Evolutionary conservation across 2,329 filamentous ascomycete species (phyloP), one percentile per base, ranked within the genome.

Genomic region (Scedosporium dehoogii): DNA sequence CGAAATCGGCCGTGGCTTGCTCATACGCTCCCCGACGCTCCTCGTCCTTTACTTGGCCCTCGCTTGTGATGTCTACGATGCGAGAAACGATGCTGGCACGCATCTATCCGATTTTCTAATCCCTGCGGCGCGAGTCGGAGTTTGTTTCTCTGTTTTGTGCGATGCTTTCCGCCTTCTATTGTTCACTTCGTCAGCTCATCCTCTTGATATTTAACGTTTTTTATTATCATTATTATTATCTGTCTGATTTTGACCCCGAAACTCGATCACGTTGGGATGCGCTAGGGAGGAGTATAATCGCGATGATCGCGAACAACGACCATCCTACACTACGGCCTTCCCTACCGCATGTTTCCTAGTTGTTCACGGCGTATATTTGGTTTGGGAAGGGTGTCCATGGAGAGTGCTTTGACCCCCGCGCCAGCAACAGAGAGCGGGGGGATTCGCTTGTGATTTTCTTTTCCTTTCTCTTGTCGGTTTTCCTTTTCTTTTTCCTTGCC

Each of bases 201-300:
- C 48, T 63, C 7, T 63, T 27, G 56, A 29, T 63, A 55, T 59
- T 63, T 41, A 21, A 38, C 51, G 44, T 29, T 60, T 56, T 51
- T 18, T 25, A n/a, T 18, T 27, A 14, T 27, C 33, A 42, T 57
- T 61, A 57, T 57, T 59, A 59, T 21, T 59, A 38, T 63, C 29
- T 48, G 21, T 42, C 38, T 58, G 23, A 5, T 33, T 33, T 33
- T 38, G 18, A 55, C 23, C 33, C 27, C 33, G 18, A 25, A 61
- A 21, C 38, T 21, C 42, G 25, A 38, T 25, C 38, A n/a, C 25
- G 29, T 23, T 33, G 18, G 51, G 21, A 7, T 10, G 44, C 44
- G 29, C 51, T 55, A 6, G 59, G 42, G n/a, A 53, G 16, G 44
- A 23, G 48, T 21, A 29, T 60, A 60, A 60, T 60, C 44, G 10